Conservation (phyloP, 108 stramenopile species). For the Conticribra guillardii region DNA sequence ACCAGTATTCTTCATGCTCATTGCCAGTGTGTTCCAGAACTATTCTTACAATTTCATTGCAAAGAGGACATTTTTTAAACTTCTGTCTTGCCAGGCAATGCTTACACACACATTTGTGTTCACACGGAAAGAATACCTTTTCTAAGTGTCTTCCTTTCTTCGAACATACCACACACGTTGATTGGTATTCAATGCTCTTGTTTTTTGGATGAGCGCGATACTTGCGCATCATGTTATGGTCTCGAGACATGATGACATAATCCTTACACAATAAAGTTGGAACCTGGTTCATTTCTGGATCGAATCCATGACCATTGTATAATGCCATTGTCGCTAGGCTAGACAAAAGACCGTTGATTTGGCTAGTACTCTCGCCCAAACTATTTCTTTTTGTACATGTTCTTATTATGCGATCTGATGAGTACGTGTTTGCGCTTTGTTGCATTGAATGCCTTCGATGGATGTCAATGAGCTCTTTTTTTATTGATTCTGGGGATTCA, state of each 20-base stretch:
- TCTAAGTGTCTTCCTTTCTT: background rate
- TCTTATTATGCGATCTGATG: too few relatives aligned
- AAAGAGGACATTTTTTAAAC: background rate
- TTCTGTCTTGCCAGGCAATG: background rate
- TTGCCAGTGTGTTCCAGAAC: background rate
- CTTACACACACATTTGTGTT: background rate
- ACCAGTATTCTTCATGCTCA: background rate
- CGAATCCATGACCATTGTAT: too few relatives aligned
- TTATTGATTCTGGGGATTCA: too few relatives aligned
- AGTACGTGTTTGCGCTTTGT: too few relatives aligned
- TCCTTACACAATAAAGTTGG: background rate
- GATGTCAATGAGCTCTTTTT: too few relatives aligned
- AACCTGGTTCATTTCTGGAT: too few relatives aligned
- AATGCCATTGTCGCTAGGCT: too few relatives aligned
- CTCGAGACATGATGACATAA: background rate
- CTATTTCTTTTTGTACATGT: too few relatives aligned
- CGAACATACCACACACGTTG: background rate
- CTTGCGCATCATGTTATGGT: background rate
- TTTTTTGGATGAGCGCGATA: background rate
- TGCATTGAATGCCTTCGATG: too few relatives aligned
- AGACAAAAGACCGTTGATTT: too few relatives aligned
- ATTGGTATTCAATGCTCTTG: background rate
- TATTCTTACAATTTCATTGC: background rate
- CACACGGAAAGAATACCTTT: background rate
- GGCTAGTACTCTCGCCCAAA: too few relatives aligned